These are phyloP conservation scores for Xylaria sp. DNA, from an alignment of 2,329 filamentous ascomycete species.

Conservation along the genomic window DNA sequence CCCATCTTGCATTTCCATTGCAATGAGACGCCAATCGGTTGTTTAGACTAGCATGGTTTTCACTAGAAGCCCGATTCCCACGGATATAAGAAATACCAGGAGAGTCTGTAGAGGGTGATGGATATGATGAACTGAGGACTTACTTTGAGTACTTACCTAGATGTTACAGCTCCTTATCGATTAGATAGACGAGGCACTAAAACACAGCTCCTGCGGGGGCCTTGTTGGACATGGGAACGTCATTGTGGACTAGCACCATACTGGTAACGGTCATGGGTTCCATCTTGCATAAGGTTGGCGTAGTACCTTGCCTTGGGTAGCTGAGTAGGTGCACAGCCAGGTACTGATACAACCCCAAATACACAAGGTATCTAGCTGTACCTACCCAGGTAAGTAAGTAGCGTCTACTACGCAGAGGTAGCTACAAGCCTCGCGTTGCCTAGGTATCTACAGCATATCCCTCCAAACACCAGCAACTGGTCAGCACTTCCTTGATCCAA, in stretches of 20 bases:
- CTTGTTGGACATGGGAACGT: neutral
- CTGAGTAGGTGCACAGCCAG: too few relatives aligned
- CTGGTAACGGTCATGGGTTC: neutral
- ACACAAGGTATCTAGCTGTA: neutral
- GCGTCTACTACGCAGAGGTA: neutral
- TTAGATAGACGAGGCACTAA: neutral
- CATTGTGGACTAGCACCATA: neutral
- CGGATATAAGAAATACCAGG: neutral
- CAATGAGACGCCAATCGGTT: neutral
- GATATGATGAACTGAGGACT: neutral
- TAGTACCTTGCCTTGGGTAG: neutral
- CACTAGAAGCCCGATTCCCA: neutral
- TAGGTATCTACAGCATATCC: neutral
- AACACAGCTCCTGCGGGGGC: neutral
- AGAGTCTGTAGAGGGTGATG: too few relatives aligned
- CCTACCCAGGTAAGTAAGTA: too few relatives aligned
- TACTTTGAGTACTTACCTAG: neutral
- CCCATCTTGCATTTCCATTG: slow-evolving; percentile 37
- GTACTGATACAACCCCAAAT: too few relatives aligned
- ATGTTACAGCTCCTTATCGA: neutral
- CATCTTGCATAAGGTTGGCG: neutral
- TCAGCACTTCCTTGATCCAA: neutral
- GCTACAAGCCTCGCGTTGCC: neutral
- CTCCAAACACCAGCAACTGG: slow-evolving; percentile 7
- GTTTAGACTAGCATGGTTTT: slow-evolving; percentile 8